Percentiles rank a stretch among this genome's conserved stretches.
phyloP scores from a whole-genome alignment of 2,329 filamentous ascomycete genomes.

The Neospermospora avenae region DNA sequence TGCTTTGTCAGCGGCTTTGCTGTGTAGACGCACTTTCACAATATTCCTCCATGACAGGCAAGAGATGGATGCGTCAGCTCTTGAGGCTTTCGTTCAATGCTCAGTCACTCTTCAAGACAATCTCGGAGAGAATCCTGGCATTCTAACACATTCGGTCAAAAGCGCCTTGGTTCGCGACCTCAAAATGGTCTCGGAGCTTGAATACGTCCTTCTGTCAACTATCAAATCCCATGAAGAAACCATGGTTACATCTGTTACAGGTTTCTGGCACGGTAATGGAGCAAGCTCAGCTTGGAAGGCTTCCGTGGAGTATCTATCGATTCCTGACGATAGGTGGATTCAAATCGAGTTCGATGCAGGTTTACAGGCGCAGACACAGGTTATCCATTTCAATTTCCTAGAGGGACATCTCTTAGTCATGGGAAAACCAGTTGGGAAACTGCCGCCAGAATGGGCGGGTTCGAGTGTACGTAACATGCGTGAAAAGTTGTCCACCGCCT shows the following conservation, averaged over 20 bases:
- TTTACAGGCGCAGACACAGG: constrained; percentile 43
- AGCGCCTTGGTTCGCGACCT: constrained; percentile 46
- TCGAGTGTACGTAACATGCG: neutral
- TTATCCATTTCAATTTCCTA: constrained; percentile 41
- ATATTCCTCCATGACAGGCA: constrained; percentile 7
- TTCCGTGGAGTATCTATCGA: constrained; percentile 27
- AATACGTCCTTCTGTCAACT: constrained; percentile 35
- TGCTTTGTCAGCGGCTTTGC: constrained; percentile 51
- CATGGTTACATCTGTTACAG: constrained; percentile 38
- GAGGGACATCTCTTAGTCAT: constrained; percentile 49
- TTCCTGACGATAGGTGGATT: constrained; percentile 35
- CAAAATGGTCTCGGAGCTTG: constrained; percentile 41
- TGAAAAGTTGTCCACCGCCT: neutral
- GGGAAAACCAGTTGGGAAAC: constrained; percentile 46
- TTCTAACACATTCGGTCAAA: constrained; percentile 36
- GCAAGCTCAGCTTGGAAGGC: constrained; percentile 21
- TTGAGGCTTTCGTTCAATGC: constrained; percentile 37
- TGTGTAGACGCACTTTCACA: constrained; percentile 50
- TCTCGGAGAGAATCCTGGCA: constrained; percentile 37
- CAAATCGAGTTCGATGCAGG: constrained; percentile 30
- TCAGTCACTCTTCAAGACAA: constrained; percentile 48
- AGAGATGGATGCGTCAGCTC: constrained; percentile 10
- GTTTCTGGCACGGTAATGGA: constrained; percentile 42
- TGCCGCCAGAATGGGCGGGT: constrained; percentile 47
- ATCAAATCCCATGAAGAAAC: constrained; percentile 33